Evolutionary conservation across 495 filamentous ascomycete genomes (phyloP), one percentile per base, ranked within the genome.

Genomic region (Zalerion maritima): DNA sequence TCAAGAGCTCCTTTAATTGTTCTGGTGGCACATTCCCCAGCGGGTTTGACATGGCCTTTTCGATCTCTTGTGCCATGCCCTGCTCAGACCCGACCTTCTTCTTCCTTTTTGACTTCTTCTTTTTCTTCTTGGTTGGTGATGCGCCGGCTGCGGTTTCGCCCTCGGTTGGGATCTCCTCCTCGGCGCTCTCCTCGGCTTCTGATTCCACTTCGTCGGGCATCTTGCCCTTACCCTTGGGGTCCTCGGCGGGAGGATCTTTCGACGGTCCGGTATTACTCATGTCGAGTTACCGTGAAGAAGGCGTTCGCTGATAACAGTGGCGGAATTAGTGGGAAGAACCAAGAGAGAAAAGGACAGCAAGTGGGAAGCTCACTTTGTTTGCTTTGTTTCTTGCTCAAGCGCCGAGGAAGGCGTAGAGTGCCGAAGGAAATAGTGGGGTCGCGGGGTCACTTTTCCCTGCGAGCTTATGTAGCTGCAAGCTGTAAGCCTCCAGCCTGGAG

Each of bases 1-100:
- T 54, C 22, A 78, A 51, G 19, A 83, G 60, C 43, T 69, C 60
- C 21, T 42, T 26, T 18, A 72, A 44, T 41, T 71, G 58, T 29
- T 57, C 49, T 1, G 55, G 43, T 12, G 59, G 57, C 26, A 73
- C 47, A 18, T 54, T 52, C 14, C 52, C 48, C 20, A 63, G 41
- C 16, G 55, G 55, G 35, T 57, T 65, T 41, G 54, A 55, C 21
- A 52, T 47, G 11, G 53, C 50, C 17, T 42, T 52, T 32, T 49
- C 49, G 6, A 33, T 43, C 31, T 42, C 38, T 28, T 28, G 25
- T 26, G 23, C 26, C 35, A 24, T 50, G 35, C 28, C 32, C 16
- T 14, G 21, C 23, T 37, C 35, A 14, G 40, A 34, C 35, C 72
- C 63, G 44, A 65, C 65, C 35, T 55, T 50, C 46, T 63, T 69